Base-by-base conservation (phyloP, 2,329 filamentous ascomycete species). In the Alternaria arbusti region DNA sequence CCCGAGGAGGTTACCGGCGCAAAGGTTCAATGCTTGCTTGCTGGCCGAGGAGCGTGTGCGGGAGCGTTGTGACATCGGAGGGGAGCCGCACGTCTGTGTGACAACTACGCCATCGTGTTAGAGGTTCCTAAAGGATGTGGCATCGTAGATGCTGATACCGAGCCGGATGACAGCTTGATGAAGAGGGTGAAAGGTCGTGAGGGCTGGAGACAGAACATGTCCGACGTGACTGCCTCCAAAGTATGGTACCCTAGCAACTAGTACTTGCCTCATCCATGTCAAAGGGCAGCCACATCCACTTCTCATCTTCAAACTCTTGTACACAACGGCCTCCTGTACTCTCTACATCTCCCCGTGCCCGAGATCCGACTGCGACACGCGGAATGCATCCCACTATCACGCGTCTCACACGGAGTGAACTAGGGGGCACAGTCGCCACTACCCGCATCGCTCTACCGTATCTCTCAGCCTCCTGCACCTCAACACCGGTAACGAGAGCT, bases 221-320 rank as follows among this genome's bases (percentile, higher is more conserved):
- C 47, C 61, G 51, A 49, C 61, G 57, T 59, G 51, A 64, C 43
- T 65, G 56, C 50, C 56, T 66, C 52, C 54, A 57, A 67, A 67
- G 49, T 61, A 60, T 65, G 69, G 69, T 71, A 71, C 68, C 69
- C 69, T 71, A 71, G 66, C 36, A 62, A 55, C 64, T 71, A 70
- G 68, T 64, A 61, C 57, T 67, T 17, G 50, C 57, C 60, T 59
- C 60, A 71, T 70, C 69, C 69, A 63, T 65, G 65, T 66, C 63
- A 43, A 44, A 64, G 58, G 56, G 55, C 44, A 62, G 56, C 64
- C 68, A 62, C 63, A 57, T 23, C 61, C 66, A 54, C 57, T 43
- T 57, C 50, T 45, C 30, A 36, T 62, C 49, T 54, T 54, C 62
- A 36, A 54, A 32, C 43, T 59, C 58, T 57, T 57, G 26, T 54